phyloP scores from a whole-genome alignment of 2,329 filamentous ascomycete genomes.

The Bipolaris zeicola region DNA sequence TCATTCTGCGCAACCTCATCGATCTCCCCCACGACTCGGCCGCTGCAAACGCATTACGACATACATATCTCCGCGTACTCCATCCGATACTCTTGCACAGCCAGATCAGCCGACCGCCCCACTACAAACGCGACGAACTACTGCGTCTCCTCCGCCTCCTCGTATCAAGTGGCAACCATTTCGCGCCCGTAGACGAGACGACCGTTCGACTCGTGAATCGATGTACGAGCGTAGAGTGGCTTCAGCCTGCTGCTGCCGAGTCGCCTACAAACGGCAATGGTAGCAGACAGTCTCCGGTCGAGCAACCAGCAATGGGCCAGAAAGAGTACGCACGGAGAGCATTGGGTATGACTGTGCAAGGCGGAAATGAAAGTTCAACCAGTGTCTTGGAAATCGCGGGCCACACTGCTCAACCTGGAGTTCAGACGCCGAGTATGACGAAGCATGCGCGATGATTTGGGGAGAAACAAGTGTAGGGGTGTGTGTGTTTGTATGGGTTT shows the following conservation, averaged over 20 bases:
- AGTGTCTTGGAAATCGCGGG: constrained; percentile 49
- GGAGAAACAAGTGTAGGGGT: background rate
- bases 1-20: constrained; percentile 95
- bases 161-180: constrained; percentile 68
- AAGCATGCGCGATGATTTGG: constrained; percentile 22
- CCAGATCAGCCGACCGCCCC: constrained; percentile 81
- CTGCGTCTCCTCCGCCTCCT: constrained; percentile 76
- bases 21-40: constrained; percentile 83
- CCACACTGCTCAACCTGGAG: constrained; percentile 50
- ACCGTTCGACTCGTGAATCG: constrained; percentile 77
- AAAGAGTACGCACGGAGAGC: constrained; percentile 47
- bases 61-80: constrained; percentile 92
- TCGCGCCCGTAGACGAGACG: constrained; percentile 80
- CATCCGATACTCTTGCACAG: constrained; percentile 91
- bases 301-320: constrained; percentile 36
- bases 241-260: constrained; percentile 46
- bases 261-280: constrained; percentile 30
- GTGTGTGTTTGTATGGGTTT: background rate
- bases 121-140: constrained; percentile 92
- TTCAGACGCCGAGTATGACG: constrained; percentile 48
- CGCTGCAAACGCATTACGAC: constrained; percentile 65
- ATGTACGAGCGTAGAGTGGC: constrained; percentile 74
- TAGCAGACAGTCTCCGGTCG: constrained; percentile 31
- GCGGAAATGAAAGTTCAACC: constrained; percentile 44
- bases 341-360: constrained; percentile 48